These are phyloP conservation scores for Sporothrix humicola DNA, from an alignment of 2,329 filamentous ascomycete species.

Conservation along the genomic window DNA sequence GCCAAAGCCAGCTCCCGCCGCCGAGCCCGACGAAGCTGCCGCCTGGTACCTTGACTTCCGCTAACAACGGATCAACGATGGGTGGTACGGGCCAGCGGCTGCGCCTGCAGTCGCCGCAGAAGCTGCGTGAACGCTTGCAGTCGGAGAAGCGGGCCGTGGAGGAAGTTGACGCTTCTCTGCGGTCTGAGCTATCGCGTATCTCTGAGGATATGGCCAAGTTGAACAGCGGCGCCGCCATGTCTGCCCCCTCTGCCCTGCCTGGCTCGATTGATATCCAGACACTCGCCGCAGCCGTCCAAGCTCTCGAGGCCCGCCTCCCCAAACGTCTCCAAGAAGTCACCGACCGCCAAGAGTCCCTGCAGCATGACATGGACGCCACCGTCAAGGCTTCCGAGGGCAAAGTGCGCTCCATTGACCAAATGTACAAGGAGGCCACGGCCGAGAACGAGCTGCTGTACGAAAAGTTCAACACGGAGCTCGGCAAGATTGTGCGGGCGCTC, in stretches of 20 bases:
- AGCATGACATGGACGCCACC: slow-evolving; percentile 72
- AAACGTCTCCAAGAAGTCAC: slow-evolving; percentile 63
- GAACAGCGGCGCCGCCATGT: slow-evolving; percentile 45
- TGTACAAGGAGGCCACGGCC: slow-evolving; percentile 84
- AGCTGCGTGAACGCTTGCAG: slow-evolving; percentile 82
- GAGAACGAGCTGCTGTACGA: slow-evolving; percentile 95
- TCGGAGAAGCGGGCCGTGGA: slow-evolving; percentile 77
- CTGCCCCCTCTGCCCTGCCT: background rate
- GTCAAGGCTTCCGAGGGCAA: slow-evolving; percentile 78
- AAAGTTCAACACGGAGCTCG: slow-evolving; percentile 88
- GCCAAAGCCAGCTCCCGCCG: slow-evolving; percentile 40
- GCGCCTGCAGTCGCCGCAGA: slow-evolving; percentile 73
- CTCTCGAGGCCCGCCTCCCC: slow-evolving; percentile 72
- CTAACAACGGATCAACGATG: slow-evolving; percentile 3
- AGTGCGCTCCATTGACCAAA: slow-evolving; percentile 80
- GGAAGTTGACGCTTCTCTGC: slow-evolving; percentile 70
- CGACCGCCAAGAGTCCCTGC: slow-evolving; percentile 66
- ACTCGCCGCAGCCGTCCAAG: slow-evolving; percentile 63
- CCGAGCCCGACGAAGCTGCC: slow-evolving; percentile 48
- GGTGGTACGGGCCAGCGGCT: slow-evolving; percentile 56
- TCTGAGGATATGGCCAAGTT: slow-evolving; percentile 75
- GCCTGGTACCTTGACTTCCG: slow-evolving; percentile 40
- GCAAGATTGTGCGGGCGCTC: slow-evolving; percentile 78
- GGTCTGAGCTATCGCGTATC: slow-evolving; percentile 79
- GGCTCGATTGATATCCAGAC: slow-evolving; percentile 42